These are phyloP conservation scores for Gypsophila paniculata DNA, from an alignment of 179 eudicot genomes.

Conservation along the genomic window DNA sequence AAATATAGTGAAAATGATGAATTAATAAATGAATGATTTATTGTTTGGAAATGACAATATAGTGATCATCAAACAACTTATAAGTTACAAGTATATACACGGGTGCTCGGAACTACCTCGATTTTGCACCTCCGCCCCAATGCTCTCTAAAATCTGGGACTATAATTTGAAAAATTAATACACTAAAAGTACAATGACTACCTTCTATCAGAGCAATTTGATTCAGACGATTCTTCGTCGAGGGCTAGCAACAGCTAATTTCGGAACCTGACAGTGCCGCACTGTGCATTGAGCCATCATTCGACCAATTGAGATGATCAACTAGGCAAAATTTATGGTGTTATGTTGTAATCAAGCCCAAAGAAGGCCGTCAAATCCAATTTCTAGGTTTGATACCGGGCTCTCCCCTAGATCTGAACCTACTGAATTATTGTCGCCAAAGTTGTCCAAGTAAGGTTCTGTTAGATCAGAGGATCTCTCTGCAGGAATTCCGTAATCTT, in stretches of 20 bases:
- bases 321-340: not conserved
- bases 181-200: not conserved
- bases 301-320: not conserved
- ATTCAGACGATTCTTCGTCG: not conserved
- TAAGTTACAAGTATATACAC: slow-evolving; percentile 8
- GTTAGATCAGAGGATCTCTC: slow-evolving; percentile 78
- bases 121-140: slow-evolving; percentile 1
- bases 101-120: not conserved
- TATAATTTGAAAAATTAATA: not conserved
- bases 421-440: slow-evolving; percentile 30
- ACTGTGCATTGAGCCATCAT: not conserved
- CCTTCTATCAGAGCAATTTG: not conserved
- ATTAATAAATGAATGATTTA: not conserved
- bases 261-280: not conserved
- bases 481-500: slow-evolving; percentile 83
- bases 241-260: not conserved
- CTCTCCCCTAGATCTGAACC: slow-evolving; percentile 52
- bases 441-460: slow-evolving; percentile 56
- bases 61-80: not conserved
- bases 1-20: not conserved
- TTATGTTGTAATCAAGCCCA: slow-evolving; percentile 55
- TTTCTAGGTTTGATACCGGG: slow-evolving; percentile 64
- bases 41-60: not conserved
- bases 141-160: slow-evolving; percentile 19
- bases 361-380: slow-evolving; percentile 71